These are phyloP conservation scores for Aspergillus felis DNA, from an alignment of 2,329 filamentous ascomycete genomes.

Conservation along the genomic window DNA sequence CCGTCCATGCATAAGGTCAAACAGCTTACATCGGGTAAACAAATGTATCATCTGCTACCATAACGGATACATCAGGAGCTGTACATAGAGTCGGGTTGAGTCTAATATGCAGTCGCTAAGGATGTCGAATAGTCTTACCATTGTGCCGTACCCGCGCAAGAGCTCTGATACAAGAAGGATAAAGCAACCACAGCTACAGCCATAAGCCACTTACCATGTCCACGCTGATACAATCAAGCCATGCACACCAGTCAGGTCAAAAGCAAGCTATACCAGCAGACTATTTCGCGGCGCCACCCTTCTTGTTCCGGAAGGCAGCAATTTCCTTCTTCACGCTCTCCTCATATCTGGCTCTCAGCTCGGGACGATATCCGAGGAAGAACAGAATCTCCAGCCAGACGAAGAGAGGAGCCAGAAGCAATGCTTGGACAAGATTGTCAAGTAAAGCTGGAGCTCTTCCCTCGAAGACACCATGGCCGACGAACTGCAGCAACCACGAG, in stretches of 20 bases:
- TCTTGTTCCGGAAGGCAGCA: conserved; percentile 59
- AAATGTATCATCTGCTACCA: background rate
- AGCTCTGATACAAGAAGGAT: background rate
- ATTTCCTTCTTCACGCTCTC: conserved; percentile 72
- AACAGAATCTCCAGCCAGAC: conserved; percentile 96
- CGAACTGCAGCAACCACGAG: conserved; percentile 83
- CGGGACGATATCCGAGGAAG: conserved; percentile 80
- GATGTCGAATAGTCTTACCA: background rate
- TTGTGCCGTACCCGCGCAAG: background rate
- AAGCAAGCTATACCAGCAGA: background rate
- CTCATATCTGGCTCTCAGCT: conserved; percentile 77
- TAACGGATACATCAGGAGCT: background rate
- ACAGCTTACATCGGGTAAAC: background rate
- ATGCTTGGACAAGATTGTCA: conserved; percentile 85
- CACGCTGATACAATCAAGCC: background rate
- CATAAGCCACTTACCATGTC: background rate
- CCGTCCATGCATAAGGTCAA: background rate
- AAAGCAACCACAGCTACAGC: background rate
- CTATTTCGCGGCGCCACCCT: conserved; percentile 18
- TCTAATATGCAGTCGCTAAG: background rate
- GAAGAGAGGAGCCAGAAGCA: conserved; percentile 92
- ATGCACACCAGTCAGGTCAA: background rate
- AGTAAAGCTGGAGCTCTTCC: conserved; percentile 81
- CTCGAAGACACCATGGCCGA: conserved; percentile 88
- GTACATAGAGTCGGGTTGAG: background rate